Evolutionary conservation across 2,329 filamentous ascomycete genomes (phyloP), one percentile per base, ranked within the genome.

Genomic region (Beauveria caledonica): DNA sequence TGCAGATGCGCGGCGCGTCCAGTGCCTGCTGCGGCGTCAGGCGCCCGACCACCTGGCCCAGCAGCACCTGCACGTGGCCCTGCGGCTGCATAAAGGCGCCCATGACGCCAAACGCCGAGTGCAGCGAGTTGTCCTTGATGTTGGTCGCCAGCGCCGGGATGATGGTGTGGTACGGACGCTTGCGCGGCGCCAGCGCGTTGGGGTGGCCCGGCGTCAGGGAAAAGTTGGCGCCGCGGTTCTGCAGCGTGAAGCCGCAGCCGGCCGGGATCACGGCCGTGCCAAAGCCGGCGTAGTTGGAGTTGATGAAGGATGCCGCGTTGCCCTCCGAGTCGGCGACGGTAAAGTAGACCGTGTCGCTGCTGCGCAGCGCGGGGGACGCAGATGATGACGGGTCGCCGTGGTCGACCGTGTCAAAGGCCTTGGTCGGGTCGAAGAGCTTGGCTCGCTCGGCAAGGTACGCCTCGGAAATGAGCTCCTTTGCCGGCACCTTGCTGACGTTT

Each of bases 71-170:
- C 0, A 97, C 87, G 63, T 97, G 94, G 23, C 93, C 94, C 74
- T 97, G 94, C 0, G 94, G 94, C 76, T 99, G 94, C 89, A 97
- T 97, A 75, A 95, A 97, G 2, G 92, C 93, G 57, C 94, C 94
- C 94, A 97, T 97, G 62, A 97, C 93, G 58, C 94, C 94, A 68
- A 93, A 97, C 0, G 96, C 89, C 4, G 85, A 88, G 72, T 96
- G 90, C 60, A 97, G 76, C 53, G 83, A 86, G 27, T 84, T 84
- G 66, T 95, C 91, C 5, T 77, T 76, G 19, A 84, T 71, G 66
- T 94, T 91, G 0, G 94, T 97, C 19, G 93, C 85, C 72, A 97
- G 82, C 0, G 89, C 93, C 0, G 94, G 93, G 68, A 99, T 99
- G 72, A 99, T 97, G 58, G 94, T 99, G 74, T 97, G 94, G 74